Conservation (phyloP, 2,329 filamentous ascomycete genomes). For the Trichophyton benhamiae region DNA sequence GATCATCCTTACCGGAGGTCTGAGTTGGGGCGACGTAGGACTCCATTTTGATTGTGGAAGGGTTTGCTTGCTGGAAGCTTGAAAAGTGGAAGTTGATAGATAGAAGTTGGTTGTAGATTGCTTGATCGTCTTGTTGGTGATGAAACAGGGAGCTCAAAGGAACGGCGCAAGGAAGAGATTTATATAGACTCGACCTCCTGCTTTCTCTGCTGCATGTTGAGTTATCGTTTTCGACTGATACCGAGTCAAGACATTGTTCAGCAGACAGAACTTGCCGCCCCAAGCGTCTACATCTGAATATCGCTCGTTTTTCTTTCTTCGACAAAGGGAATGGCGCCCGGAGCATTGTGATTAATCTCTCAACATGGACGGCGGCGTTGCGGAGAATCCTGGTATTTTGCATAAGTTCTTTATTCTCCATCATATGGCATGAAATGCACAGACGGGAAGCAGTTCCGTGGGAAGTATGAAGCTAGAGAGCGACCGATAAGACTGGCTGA, state of each 20-base stretch:
- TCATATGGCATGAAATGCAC: not conserved
- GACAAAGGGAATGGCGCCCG: not conserved
- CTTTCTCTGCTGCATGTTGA: not conserved
- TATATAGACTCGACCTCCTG: constrained; percentile 1
- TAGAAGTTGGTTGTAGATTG: not conserved
- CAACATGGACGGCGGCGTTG: not conserved
- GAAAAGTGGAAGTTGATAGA: constrained; percentile 6
- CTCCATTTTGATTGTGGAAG: constrained; percentile 8
- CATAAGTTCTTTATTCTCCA: not conserved
- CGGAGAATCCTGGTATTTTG: not conserved
- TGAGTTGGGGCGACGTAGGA: constrained; percentile 10
- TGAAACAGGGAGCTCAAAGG: not conserved
- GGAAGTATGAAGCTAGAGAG: not conserved
- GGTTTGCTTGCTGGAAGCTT: not conserved
- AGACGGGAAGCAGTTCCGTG: not conserved
- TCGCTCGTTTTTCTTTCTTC: not conserved
- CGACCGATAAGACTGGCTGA: not conserved
- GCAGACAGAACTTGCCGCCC: not conserved
- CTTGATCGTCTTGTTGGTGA: not conserved
- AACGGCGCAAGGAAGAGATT: not conserved
- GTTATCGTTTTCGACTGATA: not conserved
- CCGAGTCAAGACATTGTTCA: not conserved
- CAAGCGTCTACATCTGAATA: not conserved
- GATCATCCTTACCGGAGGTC: constrained; percentile 8
- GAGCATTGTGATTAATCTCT: not conserved